A percentile compares a stretch with the other conserved stretches of the same genome.
Conservation (phyloP, 352 stramenopile genomes). For the Globisporangium camurandrum region DNA sequence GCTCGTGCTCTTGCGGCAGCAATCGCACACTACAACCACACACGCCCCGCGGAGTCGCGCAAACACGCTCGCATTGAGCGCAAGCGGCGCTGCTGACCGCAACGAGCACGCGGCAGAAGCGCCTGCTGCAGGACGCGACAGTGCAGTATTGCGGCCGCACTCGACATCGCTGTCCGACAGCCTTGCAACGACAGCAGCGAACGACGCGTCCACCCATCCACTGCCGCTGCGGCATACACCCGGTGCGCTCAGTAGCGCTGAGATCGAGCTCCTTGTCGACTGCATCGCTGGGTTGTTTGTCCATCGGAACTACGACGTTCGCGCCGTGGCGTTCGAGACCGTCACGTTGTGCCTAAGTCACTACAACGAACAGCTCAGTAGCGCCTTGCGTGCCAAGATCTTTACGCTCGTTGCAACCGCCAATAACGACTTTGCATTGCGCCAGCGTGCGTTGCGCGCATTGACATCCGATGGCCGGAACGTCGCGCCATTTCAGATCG, state of each 20-base stretch:
- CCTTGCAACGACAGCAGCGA: not conserved
- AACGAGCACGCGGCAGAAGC: no score
- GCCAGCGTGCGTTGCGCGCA: slow-evolving; percentile 56
- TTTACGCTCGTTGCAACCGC: slow-evolving; percentile 42
- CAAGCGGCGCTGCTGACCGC: not conserved
- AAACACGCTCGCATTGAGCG: slow-evolving; percentile 1
- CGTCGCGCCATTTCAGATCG: slow-evolving; percentile 56
- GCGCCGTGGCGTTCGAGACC: slow-evolving; percentile 67
- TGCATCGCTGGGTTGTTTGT: slow-evolving; percentile 66
- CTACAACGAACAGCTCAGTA: slow-evolving; percentile 44
- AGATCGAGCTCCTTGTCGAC: slow-evolving; percentile 57
- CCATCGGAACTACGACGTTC: slow-evolving; percentile 61
- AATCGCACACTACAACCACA: slow-evolving; percentile 2
- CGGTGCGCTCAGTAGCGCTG: slow-evolving; percentile 10
- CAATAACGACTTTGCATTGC: slow-evolving; percentile 37
- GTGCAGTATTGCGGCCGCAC: not conserved
- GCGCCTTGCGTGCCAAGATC: slow-evolving; percentile 33
- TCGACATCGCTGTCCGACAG: slow-evolving; percentile 9
- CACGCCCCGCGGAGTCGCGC: slow-evolving; percentile 2
- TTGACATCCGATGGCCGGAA: slow-evolving; percentile 58
- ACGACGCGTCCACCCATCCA: not conserved
- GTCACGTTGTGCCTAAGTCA: slow-evolving; percentile 56
- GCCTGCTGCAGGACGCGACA: not conserved
- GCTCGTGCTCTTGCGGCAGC: slow-evolving; percentile 26
- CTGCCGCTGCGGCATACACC: not conserved